Base-by-base conservation (phyloP, 306 rosid species). In the Sechiopsis laciniata region DNA sequence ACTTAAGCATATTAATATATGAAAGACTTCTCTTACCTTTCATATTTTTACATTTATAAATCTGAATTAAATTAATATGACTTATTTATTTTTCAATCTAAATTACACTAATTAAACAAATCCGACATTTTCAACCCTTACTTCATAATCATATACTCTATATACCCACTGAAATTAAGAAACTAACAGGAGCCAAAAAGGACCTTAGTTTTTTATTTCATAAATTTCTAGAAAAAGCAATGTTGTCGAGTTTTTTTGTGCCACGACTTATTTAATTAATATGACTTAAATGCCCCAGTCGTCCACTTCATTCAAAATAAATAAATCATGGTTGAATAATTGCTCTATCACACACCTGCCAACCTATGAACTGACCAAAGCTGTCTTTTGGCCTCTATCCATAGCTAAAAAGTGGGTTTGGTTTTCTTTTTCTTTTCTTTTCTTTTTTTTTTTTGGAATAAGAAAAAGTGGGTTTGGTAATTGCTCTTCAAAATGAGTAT, bases 271-370 rank as follows among this genome's bases (percentile, higher is more conserved):
- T 17, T 55, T 55, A 58, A 60, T 26, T 26, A 26, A 24, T 26
- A 13, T 5, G 7, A 61, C 45, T 13, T 7, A 32, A 61, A 29
- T 62, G 14, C 13, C 10, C 17, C 5, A 59, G 65, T 24, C 7
- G 17, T 22, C 65, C 19, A 22, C 0, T 26, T 14, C 10, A 60
- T 24, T 26, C 0, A 26, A 13, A 14, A 59, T 10, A 2, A 2
- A 11, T 0, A 12, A 32, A 62, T 16, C 0, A 32, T 29, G n/a
- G 48, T 62, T 32, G 22, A 62, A 62, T 62, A 35, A 62, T 32
- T 62, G 66, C 5, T 32, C 50, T 15, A 62, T 62, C 69, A 32
- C 69, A 62, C 35, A 32, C 37, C 69, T 32, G 48, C 69, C 69
- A 62, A 32, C 69, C 50, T 62, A 62, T 62, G 69, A 29, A 32